Evolutionary conservation across 2,329 filamentous ascomycete species (phyloP), one percentile per base, ranked within the genome.

Genomic region (Ambrosiella beaveri): DNA sequence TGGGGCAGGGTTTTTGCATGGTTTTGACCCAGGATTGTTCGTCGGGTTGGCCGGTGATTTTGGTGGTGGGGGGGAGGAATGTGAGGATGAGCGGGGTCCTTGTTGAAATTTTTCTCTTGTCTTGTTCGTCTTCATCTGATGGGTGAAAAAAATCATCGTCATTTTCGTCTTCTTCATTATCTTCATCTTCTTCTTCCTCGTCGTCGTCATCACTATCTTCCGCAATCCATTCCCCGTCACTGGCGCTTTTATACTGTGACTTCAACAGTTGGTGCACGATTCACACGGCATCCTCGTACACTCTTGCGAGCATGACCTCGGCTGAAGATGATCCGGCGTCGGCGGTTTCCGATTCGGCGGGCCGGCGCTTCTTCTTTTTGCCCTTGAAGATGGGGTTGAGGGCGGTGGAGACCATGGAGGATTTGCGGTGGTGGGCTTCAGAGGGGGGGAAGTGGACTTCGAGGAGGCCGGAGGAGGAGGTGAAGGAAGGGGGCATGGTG

Each of bases 371-470:
- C 27, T 27, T 27, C 27, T 27, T 27, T 27, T 27, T 27, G 27
- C 27, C 27, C 27, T 13, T 47, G 44, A 17, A 2, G 44, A n/a
- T 13, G 44, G 13, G 44, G n/a, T 13, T 13, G 44, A 13, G 44
- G 44, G 44, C 79, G 54, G 71, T 70, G 3, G 73, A 66, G 11
- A 83, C 77, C 54, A 85, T 73, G 11, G 81, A 85, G 64, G 80
- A 83, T 70, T 85, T 85, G 60, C 82, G 76, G 19, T 82, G 77
- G 64, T 83, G 81, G 0, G 75, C 74, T 62, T 78, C 82, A 44
- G 74, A 69, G 1, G 77, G 70, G 61, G 85, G 81, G 64, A 85
- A 84, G 19, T 79, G 74, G 54, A 85, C 80, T 79, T 80, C 55
- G 13, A 45, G 41, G 41, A 45, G 54, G 17, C 5, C 12, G 39